A percentile compares a stretch with the other conserved stretches of the same genome.
phyloP scores from a whole-genome alignment of 2,329 filamentous ascomycete genomes.

The Xylaria sp. region DNA sequence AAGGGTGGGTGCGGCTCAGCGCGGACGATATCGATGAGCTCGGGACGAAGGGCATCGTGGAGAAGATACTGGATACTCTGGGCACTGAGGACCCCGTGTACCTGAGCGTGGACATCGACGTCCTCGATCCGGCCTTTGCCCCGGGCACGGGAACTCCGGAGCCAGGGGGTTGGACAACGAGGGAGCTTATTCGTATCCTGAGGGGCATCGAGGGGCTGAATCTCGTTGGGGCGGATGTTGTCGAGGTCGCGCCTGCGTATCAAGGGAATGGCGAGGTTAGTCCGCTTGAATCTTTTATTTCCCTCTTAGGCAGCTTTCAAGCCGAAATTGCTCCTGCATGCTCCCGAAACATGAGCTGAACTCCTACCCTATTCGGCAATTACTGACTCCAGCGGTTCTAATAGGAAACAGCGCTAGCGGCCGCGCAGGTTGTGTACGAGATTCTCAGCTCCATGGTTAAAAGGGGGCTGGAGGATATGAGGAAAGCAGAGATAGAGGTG shows the following conservation, averaged over 20 bases:
- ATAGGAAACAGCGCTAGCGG: conserved; percentile 70
- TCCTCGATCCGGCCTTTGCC: conserved; percentile 69
- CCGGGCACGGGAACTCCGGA: conserved; percentile 89
- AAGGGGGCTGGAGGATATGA: conserved; percentile 49
- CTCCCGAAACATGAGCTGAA: no score
- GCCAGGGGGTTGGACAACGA: conserved; percentile 87
- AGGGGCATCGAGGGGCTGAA: conserved; percentile 83
- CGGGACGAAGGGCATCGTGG: conserved; percentile 72
- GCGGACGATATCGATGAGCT: conserved; percentile 88
- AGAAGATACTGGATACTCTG: conserved; percentile 72
- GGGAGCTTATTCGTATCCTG: conserved; percentile 84
- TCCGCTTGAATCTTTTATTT: no score
- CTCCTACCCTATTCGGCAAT: not conserved
- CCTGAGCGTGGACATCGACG: conserved; percentile 77
- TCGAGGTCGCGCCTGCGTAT: conserved; percentile 87
- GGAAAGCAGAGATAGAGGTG: conserved; percentile 38
- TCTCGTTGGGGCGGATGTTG: conserved; percentile 86
- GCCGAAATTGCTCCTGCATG: no score
- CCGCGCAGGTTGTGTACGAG: conserved; percentile 84
- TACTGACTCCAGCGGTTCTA: not conserved
- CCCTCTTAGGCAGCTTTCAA: no score
- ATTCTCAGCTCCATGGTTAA: conserved; percentile 79
- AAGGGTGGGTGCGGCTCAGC: conserved; percentile 82
- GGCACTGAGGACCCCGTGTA: conserved; percentile 81
- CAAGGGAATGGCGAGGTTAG: conserved; percentile 56